Conservation (phyloP, 1,284 basidiomycete species). For the Lentinus polychrous region DNA sequence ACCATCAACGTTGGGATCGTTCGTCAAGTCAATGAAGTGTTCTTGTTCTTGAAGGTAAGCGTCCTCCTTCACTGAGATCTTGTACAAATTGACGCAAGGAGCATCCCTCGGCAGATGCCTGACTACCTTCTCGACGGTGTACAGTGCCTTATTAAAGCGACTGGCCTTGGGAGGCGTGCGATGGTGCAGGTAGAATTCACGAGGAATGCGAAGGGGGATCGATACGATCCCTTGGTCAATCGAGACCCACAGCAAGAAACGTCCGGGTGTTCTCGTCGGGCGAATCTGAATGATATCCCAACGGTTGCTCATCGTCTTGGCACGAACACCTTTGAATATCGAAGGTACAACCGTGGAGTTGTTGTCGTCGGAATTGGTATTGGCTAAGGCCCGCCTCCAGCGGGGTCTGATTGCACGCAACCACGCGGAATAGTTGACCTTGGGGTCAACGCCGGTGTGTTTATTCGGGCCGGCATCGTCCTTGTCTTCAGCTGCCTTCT, state of each 20-base stretch:
- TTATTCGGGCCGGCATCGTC: slow-evolving; percentile 25
- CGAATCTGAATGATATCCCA: slow-evolving; percentile 97
- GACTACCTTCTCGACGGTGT: slow-evolving; percentile 69
- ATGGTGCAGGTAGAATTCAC: slow-evolving; percentile 92
- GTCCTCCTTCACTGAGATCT: slow-evolving; percentile 79
- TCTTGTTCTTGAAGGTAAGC: slow-evolving; percentile 81
- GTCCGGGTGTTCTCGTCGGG: slow-evolving; percentile 70
- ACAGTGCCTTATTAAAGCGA: slow-evolving; percentile 66
- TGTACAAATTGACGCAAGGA: slow-evolving; percentile 77
- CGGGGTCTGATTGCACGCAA: slow-evolving; percentile 73
- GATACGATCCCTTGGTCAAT: slow-evolving; percentile 77
- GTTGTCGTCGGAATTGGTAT: slow-evolving; percentile 27
- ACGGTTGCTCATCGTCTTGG: slow-evolving; percentile 54
- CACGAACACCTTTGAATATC: slow-evolving; percentile 73
- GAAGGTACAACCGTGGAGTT: slow-evolving; percentile 49
- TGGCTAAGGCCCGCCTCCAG: slow-evolving; percentile 64
- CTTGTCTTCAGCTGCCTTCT: slow-evolving; percentile 33
- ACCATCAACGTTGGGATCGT: slow-evolving; percentile 93
- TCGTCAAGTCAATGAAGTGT: slow-evolving; percentile 88
- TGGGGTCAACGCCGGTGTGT: slow-evolving; percentile 50
- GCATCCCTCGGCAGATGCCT: slow-evolving; percentile 80
- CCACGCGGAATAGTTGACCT: slow-evolving; percentile 72
- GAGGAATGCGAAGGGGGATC: slow-evolving; percentile 79
- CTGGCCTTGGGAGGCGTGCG: slow-evolving; percentile 56
- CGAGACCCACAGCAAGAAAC: slow-evolving; percentile 87